Evolutionary conservation across 441 rosid species (phyloP).

Genomic region (Erodium moschatum): DNA sequence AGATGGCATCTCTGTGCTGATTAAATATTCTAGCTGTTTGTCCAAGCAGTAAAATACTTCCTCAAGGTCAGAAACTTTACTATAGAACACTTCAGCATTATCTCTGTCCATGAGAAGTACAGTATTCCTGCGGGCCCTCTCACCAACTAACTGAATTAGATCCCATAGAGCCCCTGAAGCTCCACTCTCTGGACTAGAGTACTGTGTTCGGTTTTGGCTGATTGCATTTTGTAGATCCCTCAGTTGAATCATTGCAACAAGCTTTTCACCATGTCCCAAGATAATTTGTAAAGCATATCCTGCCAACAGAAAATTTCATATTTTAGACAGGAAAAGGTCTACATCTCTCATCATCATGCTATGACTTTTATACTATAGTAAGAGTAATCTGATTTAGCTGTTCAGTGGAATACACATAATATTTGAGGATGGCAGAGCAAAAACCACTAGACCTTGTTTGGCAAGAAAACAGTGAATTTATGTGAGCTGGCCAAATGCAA

Average conservation of each 20-base stretch:
- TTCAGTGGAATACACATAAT: neutral
- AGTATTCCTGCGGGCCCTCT: constrained; percentile 73
- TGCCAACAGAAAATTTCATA: constrained; percentile 28
- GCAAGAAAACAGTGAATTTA: neutral
- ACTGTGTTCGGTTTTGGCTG: constrained; percentile 52
- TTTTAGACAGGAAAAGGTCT: constrained; percentile 5
- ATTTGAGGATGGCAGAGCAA: too few species aligned
- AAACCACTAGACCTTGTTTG: too few species aligned
- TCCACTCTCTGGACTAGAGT: constrained; percentile 44
- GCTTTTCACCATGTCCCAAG: constrained; percentile 95
- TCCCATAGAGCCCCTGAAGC: constrained; percentile 83
- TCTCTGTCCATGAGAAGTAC: constrained; percentile 97
- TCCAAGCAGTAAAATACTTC: constrained; percentile 74
- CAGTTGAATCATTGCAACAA: constrained; percentile 77
- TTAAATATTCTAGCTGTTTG: constrained; percentile 52
- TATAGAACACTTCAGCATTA: constrained; percentile 91
- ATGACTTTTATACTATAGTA: neutral
- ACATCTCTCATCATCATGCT: neutral
- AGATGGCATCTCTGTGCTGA: constrained; percentile 52
- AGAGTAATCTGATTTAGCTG: too few species aligned
- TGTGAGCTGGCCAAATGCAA: neutral
- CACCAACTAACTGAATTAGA: constrained; percentile 89
- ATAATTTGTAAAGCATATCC: constrained; percentile 71
- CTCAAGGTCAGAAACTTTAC: constrained; percentile 92
- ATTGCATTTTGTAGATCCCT: constrained; percentile 69